Conservation (phyloP, 2,329 filamentous ascomycete species). For the Botryotinia globosa region DNA sequence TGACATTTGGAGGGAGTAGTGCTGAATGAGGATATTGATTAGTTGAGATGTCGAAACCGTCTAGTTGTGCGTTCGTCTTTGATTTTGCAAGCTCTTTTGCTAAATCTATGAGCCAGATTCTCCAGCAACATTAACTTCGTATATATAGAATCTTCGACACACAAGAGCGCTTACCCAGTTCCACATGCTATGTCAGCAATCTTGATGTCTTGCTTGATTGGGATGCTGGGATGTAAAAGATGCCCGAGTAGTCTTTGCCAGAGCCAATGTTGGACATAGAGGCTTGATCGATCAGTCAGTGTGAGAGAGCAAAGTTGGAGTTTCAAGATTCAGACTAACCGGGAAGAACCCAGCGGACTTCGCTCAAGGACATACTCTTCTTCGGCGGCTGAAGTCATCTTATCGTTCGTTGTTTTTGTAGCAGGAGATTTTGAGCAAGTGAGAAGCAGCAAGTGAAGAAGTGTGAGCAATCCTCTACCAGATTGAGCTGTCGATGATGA, state of each 20-base stretch:
- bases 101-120: conserved; percentile 17
- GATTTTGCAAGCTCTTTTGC: conserved; percentile 12
- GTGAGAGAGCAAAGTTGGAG: not conserved
- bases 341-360: not conserved
- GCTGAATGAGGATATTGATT: not conserved
- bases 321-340: not conserved
- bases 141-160: not conserved
- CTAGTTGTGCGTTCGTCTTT: not conserved
- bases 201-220: not conserved
- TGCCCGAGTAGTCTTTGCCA: conserved; percentile 8
- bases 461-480: too few relatives aligned
- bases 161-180: conserved; percentile 6
- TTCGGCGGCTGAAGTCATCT: not conserved
- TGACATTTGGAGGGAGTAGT: conserved; percentile 2
- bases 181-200: conserved; percentile 17
- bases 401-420: not conserved
- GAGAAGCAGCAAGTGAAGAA: too few relatives aligned
- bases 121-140: not conserved
- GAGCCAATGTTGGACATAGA: conserved; percentile 12
- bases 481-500: not conserved
- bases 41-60: conserved; percentile 12
- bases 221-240: conserved; percentile 10
- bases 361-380: conserved; percentile 6
- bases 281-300: not conserved
- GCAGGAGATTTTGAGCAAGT: accelerated